Evolutionary conservation across 2,329 filamentous ascomycete species (phyloP).

Genomic region (Zasmidium angulare): DNA sequence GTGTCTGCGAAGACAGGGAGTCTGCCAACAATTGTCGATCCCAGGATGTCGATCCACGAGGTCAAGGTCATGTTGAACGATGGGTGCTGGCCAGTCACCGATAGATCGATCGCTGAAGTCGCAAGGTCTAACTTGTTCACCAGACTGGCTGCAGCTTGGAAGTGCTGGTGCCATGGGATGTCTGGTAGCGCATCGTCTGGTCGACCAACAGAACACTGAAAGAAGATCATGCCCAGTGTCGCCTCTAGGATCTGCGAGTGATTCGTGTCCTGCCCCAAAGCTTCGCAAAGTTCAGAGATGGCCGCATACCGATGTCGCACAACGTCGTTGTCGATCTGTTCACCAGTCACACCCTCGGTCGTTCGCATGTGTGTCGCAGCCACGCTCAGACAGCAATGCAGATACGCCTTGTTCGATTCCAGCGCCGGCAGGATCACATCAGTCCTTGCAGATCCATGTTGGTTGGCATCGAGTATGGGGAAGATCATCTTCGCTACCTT

Average conservation of each 20-base stretch:
- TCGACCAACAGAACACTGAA: conserved; percentile 87
- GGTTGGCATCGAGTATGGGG: conserved; percentile 86
- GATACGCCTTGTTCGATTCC: conserved; percentile 86
- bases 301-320: conserved; percentile 88
- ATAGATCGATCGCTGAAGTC: conserved; percentile 56
- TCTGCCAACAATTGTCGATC: conserved; percentile 84
- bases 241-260: conserved; percentile 89
- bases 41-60: conserved; percentile 95
- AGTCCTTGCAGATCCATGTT: conserved; percentile 76
- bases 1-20: conserved; percentile 87
- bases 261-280: conserved; percentile 75
- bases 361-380: conserved; percentile 90
- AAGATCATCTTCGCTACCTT: conserved; percentile 87
- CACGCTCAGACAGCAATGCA: conserved; percentile 93
- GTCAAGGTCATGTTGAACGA: conserved; percentile 95
- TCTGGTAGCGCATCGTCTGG: conserved; percentile 82
- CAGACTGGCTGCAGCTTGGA: conserved; percentile 83
- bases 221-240: conserved; percentile 91
- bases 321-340: conserved; percentile 84
- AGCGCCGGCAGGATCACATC: conserved; percentile 85
- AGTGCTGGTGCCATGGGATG: conserved; percentile 96
- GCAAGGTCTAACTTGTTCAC: conserved; percentile 83
- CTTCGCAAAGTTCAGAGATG: conserved; percentile 80
- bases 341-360: conserved; percentile 63
- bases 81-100: conserved; percentile 53